Evolutionary conservation across 2,329 filamentous ascomycete genomes (phyloP), one percentile per base, ranked within the genome.

Genomic region (Alternaria panax): DNA sequence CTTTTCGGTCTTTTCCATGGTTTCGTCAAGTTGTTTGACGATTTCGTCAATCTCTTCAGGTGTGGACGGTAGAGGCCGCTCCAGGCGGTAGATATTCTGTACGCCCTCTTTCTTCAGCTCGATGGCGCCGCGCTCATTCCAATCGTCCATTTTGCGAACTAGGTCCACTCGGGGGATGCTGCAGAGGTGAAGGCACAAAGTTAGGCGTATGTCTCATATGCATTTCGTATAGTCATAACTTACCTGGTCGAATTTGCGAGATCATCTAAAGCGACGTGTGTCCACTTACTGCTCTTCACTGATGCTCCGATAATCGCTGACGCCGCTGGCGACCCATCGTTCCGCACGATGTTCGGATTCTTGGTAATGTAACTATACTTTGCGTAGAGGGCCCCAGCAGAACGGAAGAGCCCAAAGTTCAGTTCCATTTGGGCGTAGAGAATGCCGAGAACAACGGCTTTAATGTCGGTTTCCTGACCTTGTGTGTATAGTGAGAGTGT

Each of bases 401-500:
- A 63, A 22, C 87, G 81, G 28, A 89, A 79, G 0, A 88, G 77
- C 0, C 79, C 78, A 59, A 87, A 88, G 3, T 82, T 83, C 5
- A 89, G 78, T 67, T 90, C 87, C 1, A 90, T 76, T n/a, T 85
- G 82, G 0, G 87, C 85, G 51, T 87, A 87, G 16, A 89, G 81
- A 51, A 85, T 83, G 38, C 77, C 76, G 6, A 88, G 75, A 0
- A 83, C 80, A 3, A 75, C 84, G 12, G 75, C 66, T 20, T 83
- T 81, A 55, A 89, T 86, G 64, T 89, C 87, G 56, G 82, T 84
- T 0, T 83, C 79, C 24, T 75, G 80, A 2, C 78, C 76, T 43
- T 88, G 82, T 0, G 77, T 65, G 11, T 79, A 75, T 12, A 83
- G 78, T 32, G 78, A 83, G 4, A 81, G 73, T 55, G 83, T 83